Conservation (phyloP, 225 moss, liverwort and hornwort genomes). For the Pleurozium schreberi region DNA sequence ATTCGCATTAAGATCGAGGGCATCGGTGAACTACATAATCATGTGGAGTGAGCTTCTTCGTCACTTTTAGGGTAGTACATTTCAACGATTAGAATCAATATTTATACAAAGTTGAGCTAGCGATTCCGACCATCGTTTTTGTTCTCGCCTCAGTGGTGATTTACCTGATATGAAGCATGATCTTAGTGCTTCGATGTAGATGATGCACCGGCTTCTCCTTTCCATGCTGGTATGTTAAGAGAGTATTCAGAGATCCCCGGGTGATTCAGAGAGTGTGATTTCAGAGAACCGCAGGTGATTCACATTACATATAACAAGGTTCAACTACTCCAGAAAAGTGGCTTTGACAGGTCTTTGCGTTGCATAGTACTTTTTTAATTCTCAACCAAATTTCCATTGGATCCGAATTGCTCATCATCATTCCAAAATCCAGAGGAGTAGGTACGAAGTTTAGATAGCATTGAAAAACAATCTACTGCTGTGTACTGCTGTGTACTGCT, state of each 20-base stretch:
- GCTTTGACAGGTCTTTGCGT: not conserved
- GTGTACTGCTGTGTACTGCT: not conserved
- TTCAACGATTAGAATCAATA: not conserved
- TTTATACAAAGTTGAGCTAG: not conserved
- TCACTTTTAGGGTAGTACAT: not conserved
- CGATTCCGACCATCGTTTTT: not conserved
- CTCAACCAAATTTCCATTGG: not conserved
- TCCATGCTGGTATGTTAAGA: not conserved
- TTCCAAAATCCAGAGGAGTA: not conserved
- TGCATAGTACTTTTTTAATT: not conserved
- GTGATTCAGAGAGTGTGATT: not conserved
- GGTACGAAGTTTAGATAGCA: not conserved
- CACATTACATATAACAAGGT: not conserved
- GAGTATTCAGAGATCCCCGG: not conserved
- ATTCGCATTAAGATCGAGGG: conserved; percentile 70
- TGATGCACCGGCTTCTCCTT: not conserved
- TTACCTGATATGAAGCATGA: not conserved
- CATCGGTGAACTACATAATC: conserved; percentile 63
- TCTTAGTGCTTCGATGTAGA: not conserved
- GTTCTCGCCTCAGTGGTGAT: not conserved
- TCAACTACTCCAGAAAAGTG: not conserved
- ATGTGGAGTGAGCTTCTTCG: conserved; percentile 36
- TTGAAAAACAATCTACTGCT: no score
- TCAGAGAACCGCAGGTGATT: not conserved
- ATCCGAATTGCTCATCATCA: not conserved